Conservation (phyloP, 164 flowering plant genomes). For the Tetracentron sinense region DNA sequence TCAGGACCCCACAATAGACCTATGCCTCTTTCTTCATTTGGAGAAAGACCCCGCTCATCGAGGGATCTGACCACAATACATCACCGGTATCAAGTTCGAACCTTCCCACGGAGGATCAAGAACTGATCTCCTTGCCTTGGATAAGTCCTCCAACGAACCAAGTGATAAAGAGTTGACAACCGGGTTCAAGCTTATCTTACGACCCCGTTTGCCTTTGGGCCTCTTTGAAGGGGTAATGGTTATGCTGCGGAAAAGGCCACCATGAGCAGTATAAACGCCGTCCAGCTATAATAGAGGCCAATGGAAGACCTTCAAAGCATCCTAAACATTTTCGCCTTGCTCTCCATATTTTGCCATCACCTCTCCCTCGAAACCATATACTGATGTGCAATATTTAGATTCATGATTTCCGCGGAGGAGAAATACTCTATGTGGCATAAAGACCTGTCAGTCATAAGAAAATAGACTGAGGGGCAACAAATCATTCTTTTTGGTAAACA, state of each 20-base stretch:
- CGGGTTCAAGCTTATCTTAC: constrained; percentile 32
- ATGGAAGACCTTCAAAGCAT: constrained; percentile 94
- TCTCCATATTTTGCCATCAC: constrained; percentile 79
- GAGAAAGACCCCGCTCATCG: constrained; percentile 83
- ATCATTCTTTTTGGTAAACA: background rate
- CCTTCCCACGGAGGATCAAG: constrained; percentile 99
- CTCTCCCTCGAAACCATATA: constrained; percentile 96
- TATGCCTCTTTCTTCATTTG: constrained; percentile 89
- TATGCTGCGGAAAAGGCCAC: constrained; percentile 85
- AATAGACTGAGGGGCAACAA: background rate
- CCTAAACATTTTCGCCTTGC: constrained; percentile 86
- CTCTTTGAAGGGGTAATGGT: constrained; percentile 46
- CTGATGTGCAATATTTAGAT: constrained; percentile 94
- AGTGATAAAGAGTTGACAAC: constrained; percentile 41
- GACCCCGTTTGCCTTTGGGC: constrained; percentile 71
- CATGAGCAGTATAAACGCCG: constrained; percentile 89
- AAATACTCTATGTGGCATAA: constrained; percentile 74
- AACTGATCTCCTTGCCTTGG: constrained; percentile 82
- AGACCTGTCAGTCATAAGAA: constrained; percentile 36
- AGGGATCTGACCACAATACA: constrained; percentile 97
- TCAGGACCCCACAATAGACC: constrained; percentile 98
- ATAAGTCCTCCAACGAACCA: constrained; percentile 85
- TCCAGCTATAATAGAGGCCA: constrained; percentile 81
- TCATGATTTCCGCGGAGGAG: constrained; percentile 98
- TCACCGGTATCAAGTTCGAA: constrained; percentile 94